Evolutionary conservation across 164 flowering plant species (phyloP).

Genomic region (Amborella trichopoda): DNA sequence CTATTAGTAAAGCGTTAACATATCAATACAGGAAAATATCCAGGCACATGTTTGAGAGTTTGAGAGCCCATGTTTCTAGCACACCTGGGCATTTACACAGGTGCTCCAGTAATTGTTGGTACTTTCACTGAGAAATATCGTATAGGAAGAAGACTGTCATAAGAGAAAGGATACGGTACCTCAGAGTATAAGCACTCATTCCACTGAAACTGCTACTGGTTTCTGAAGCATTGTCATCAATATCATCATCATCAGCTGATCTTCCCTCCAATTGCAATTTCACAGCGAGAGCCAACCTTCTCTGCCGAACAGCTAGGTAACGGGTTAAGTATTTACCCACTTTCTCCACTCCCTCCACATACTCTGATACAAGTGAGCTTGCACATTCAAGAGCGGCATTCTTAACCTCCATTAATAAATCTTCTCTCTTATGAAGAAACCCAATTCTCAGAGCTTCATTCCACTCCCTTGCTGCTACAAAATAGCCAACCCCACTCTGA

Average conservation of each 20-base stretch:
- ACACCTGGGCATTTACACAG: too few relatives aligned
- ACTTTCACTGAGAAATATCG: too few relatives aligned
- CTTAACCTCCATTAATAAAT: constrained; percentile 43
- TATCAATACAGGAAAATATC: too few relatives aligned
- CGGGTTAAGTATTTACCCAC: constrained; percentile 87
- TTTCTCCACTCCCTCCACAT: constrained; percentile 79
- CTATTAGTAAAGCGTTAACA: too few relatives aligned
- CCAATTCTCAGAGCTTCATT: constrained; percentile 90
- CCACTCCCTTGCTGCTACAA: constrained; percentile 81
- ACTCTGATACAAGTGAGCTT: constrained; percentile 38
- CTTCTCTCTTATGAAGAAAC: constrained; percentile 50
- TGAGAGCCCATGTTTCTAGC: too few relatives aligned
- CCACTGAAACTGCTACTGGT: constrained; percentile 88
- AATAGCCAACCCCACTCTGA: constrained; percentile 34
- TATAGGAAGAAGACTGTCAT: too few relatives aligned
- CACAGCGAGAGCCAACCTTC: constrained; percentile 81
- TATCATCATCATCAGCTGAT: constrained; percentile 44
- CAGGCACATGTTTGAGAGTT: too few relatives aligned
- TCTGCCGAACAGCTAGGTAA: constrained; percentile 87
- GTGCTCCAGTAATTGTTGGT: too few relatives aligned
- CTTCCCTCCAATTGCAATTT: constrained; percentile 62
- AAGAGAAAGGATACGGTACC: too few relatives aligned
- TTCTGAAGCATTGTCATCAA: constrained; percentile 76
- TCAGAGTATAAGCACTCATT: constrained; percentile 92
- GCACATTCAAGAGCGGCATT: constrained; percentile 72